Evolutionary conservation across 441 rosid species (phyloP).

Genomic region (Euphorbia celastroides): DNA sequence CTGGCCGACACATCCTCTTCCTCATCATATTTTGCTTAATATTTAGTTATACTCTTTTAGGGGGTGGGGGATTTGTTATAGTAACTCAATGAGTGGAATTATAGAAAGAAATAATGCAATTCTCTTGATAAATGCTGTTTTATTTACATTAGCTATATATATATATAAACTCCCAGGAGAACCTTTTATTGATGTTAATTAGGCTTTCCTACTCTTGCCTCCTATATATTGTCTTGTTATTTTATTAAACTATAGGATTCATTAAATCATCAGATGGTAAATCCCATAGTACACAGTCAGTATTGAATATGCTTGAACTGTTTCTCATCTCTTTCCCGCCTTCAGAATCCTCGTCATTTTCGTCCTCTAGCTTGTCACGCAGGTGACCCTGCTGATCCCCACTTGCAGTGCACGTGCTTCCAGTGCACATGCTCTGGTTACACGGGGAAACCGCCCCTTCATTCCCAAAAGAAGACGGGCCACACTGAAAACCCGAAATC

Average conservation of each 20-base stretch:
- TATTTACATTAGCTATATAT: conserved; percentile 27
- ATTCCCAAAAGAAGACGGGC: conserved; percentile 30
- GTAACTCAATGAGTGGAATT: conserved; percentile 22
- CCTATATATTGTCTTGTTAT: conserved; percentile 5
- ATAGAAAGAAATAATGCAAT: conserved; percentile 18
- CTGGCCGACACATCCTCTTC: conserved; percentile 96
- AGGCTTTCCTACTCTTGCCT: conserved; percentile 15
- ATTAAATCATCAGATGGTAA: conserved; percentile 50
- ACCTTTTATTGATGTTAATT: conserved; percentile 22
- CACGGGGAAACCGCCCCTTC: conserved; percentile 51
- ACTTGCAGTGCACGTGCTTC: conserved; percentile 47
- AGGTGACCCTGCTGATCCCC: conserved; percentile 37
- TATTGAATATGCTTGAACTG: conserved; percentile 36
- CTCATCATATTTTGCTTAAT: conserved; percentile 92
- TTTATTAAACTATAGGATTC: conserved; percentile 35
- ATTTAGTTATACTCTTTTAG: conserved; percentile 20
- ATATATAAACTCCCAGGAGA: conserved; percentile 13
- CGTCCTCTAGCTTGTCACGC: conserved; percentile 29
- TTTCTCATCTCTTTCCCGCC: conserved; percentile 40
- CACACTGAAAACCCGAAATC: conserved; percentile 30
- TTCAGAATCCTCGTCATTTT: conserved; percentile 35
- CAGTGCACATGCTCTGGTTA: conserved; percentile 51
- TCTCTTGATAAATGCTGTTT: conserved; percentile 21
- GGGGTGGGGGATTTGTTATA: conserved; percentile 11
- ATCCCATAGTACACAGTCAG: conserved; percentile 61